Percentiles rank a stretch among this genome's conserved stretches.
phyloP scores from a whole-genome alignment of 768 basidiomycete genomes.

The Trametes gibbosa region DNA sequence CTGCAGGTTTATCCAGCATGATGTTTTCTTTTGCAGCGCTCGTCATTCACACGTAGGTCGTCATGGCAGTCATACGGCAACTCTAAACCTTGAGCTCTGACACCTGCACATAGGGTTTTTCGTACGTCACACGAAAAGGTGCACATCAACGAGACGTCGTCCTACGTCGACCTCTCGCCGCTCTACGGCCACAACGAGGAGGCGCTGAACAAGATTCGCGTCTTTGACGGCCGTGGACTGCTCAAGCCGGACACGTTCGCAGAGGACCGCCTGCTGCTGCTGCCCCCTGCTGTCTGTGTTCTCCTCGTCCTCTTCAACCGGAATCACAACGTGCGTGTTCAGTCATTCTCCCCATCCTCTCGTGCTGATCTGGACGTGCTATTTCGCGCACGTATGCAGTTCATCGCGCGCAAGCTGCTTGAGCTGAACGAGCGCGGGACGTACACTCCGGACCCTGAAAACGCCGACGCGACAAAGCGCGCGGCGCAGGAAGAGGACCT shows the following conservation, averaged over 20 bases:
- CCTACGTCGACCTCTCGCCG: slow-evolving; percentile 82
- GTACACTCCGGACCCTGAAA: slow-evolving; percentile 50
- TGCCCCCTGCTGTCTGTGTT: slow-evolving; percentile 75
- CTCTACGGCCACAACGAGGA: slow-evolving; percentile 74
- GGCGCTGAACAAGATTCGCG: slow-evolving; percentile 54
- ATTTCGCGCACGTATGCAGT: too few relatives aligned
- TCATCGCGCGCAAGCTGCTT: slow-evolving; percentile 72
- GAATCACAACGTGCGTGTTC: slow-evolving; percentile 82
- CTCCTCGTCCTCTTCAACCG: slow-evolving; percentile 84
- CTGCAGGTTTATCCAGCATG: slow-evolving; percentile 72
- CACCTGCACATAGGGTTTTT: slow-evolving; percentile 56
- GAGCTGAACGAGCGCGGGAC: slow-evolving; percentile 78
- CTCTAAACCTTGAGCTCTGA: not conserved
- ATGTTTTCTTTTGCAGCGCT: slow-evolving; percentile 84
- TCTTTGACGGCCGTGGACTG: slow-evolving; percentile 61
- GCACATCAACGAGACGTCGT: slow-evolving; percentile 79
- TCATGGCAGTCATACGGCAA: not conserved
- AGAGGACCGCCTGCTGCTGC: slow-evolving; percentile 72
- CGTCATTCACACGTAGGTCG: slow-evolving; percentile 67
- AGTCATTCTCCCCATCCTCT: too few relatives aligned
- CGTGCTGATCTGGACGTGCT: too few relatives aligned
- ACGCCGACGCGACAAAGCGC: slow-evolving; percentile 29
- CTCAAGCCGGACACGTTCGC: slow-evolving; percentile 73
- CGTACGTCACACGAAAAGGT: slow-evolving; percentile 68
- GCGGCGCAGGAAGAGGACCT: slow-evolving; percentile 46